These are phyloP conservation scores for Iris macrosiphon DNA, from an alignment of 106 monocot species.

Conservation along the genomic window DNA sequence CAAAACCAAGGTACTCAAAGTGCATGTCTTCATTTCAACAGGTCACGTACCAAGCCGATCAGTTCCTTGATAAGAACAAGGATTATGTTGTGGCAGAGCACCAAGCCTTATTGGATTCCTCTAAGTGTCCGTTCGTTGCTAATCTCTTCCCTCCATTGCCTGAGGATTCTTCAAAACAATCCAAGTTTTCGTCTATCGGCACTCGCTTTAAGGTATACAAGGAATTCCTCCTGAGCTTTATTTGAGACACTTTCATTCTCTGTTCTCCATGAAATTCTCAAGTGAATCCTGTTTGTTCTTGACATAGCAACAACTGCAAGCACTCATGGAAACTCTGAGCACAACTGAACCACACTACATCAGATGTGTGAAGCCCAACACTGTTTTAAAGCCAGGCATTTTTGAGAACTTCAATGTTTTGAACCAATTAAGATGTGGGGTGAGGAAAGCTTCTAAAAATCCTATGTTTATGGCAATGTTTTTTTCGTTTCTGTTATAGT, in stretches of 20 bases:
- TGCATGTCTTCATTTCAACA: conserved; percentile 19
- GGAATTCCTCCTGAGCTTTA: not conserved
- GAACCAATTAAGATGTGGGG: conserved; percentile 92
- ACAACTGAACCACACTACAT: conserved; percentile 98
- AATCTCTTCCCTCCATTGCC: conserved; percentile 83
- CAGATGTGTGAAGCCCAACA: conserved; percentile 93
- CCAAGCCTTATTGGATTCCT: conserved; percentile 73
- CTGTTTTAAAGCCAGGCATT: conserved; percentile 77
- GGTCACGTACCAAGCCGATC: conserved; percentile 92
- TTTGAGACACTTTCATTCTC: no score
- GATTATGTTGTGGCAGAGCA: conserved; percentile 98
- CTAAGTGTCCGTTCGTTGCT: conserved; percentile 68
- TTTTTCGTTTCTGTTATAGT: no score
- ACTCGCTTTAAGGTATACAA: conserved; percentile 86
- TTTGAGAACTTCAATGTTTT: conserved; percentile 95
- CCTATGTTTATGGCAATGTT: no score
- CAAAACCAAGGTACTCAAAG: conserved; percentile 1
- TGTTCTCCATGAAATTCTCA: no score
- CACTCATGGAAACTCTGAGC: conserved; percentile 95
- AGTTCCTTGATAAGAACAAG: conserved; percentile 96
- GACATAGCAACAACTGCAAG: conserved; percentile 93
- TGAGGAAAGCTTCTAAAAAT: no score
- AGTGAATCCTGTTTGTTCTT: conserved; percentile 1
- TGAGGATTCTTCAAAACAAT: conserved; percentile 86
- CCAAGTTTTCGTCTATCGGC: conserved; percentile 92